Evolutionary conservation across 2,329 filamentous ascomycete genomes (phyloP).

Genomic region (Emmonsiellopsis sp.): DNA sequence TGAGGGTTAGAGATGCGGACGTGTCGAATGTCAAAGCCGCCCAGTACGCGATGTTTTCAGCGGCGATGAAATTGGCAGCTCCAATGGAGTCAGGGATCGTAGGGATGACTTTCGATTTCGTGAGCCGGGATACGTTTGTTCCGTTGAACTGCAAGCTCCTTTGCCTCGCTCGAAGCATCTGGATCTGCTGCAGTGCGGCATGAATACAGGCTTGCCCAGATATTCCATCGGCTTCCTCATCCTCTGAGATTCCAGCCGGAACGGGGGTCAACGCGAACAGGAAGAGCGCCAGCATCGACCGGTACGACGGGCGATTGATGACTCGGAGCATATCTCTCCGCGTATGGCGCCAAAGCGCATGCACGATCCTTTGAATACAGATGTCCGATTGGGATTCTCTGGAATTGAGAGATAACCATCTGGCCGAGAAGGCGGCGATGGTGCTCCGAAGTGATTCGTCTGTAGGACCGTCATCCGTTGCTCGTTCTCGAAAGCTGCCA

Average conservation of each 20-base stretch:
- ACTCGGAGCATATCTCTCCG: slow-evolving; percentile 31
- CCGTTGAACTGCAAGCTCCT: slow-evolving; percentile 33
- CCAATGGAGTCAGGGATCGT: slow-evolving; percentile 19
- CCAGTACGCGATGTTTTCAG: slow-evolving; percentile 35
- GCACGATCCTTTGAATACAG: slow-evolving; percentile 13
- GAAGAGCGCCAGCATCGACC: slow-evolving; percentile 32
- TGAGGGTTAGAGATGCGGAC: slow-evolving; percentile 33
- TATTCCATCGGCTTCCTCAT: slow-evolving; percentile 33
- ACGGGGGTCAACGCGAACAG: slow-evolving; percentile 34
- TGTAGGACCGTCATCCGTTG: no score
- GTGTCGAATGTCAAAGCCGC: slow-evolving; percentile 35
- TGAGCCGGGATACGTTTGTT: slow-evolving; percentile 25
- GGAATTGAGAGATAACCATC: slow-evolving; percentile 19
- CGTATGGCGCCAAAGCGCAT: slow-evolving; percentile 26
- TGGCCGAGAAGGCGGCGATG: slow-evolving; percentile 19
- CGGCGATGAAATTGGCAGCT: slow-evolving; percentile 24
- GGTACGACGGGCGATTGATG: slow-evolving; percentile 34
- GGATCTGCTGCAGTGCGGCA: slow-evolving; percentile 33
- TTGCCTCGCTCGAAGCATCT: slow-evolving; percentile 30
- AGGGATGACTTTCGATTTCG: slow-evolving; percentile 4
- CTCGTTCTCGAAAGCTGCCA: no score
- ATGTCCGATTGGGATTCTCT: background rate
- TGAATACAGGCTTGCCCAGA: slow-evolving; percentile 34
- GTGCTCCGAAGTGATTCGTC: slow-evolving; percentile 7
- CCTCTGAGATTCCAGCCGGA: slow-evolving; percentile 30